phyloP scores from a whole-genome alignment of 2,329 filamentous ascomycete species.

The Chrysoporthe deuterocubensis region DNA sequence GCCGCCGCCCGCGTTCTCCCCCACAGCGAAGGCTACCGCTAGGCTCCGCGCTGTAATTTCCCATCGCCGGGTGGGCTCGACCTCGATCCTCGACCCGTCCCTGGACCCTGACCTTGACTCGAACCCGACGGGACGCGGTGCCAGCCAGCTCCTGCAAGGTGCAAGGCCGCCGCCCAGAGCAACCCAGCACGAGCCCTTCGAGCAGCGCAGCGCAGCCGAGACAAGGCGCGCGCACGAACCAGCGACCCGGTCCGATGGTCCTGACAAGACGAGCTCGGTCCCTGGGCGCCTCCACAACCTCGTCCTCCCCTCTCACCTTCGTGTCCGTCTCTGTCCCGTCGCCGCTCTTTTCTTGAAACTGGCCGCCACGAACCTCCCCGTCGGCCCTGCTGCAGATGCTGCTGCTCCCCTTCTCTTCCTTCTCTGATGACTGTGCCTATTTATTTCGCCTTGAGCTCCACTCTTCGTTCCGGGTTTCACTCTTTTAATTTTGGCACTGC shows the following conservation, averaged over 20 bases:
- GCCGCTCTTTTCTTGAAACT: constrained; percentile 1
- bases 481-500: constrained; percentile 6
- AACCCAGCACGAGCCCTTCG: neutral
- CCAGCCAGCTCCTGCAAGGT: neutral
- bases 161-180: neutral
- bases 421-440: neutral
- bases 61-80: constrained; percentile 10
- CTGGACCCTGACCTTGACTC: neutral
- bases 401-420: neutral
- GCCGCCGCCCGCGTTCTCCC: constrained; percentile 20
- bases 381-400: neutral
- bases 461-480: constrained; percentile 2
- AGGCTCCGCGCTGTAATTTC: constrained; percentile 13
- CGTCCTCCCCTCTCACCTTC: neutral
- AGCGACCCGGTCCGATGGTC: constrained; percentile 16
- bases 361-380: neutral
- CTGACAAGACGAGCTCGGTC: constrained; percentile 10
- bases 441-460: neutral
- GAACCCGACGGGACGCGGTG: constrained; percentile 10
- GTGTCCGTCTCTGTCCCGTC: neutral
- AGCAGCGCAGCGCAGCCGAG: neutral
- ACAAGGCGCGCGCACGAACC: constrained; percentile 4
- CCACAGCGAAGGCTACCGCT: constrained; percentile 16
- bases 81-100: neutral
- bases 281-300: neutral